Evolutionary conservation across 805 yeast species (phyloP).

Genomic region (Candida manassasensis): DNA sequence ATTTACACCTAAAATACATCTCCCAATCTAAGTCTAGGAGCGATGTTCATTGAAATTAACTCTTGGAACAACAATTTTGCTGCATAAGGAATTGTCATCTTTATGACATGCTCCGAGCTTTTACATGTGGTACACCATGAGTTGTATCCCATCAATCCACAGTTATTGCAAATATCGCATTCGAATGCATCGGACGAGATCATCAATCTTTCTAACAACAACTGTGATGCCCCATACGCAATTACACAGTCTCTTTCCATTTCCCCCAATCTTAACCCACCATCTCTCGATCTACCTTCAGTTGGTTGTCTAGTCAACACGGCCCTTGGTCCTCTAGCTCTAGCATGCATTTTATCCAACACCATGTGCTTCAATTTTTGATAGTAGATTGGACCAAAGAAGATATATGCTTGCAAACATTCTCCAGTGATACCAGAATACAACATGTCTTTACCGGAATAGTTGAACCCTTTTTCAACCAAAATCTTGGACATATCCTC

Average conservation of each 20-base stretch:
- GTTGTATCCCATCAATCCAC: conserved; percentile 96
- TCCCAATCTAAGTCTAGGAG: conserved; percentile 86
- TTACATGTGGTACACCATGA: conserved; percentile 98
- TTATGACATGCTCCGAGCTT: conserved; percentile 77
- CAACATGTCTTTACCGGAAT: conserved; percentile 96
- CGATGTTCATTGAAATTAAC: conserved; percentile 96
- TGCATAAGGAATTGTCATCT: conserved; percentile 98
- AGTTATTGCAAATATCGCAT: conserved; percentile 87
- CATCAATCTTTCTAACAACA: conserved; percentile 91
- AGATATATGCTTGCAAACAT: conserved; percentile 92
- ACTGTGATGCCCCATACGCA: conserved; percentile 97
- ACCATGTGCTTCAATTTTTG: conserved; percentile 99
- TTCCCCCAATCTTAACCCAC: conserved; percentile 97
- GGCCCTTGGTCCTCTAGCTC: conserved; percentile 99
- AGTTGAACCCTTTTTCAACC: conserved; percentile 86
- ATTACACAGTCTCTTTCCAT: conserved; percentile 99
- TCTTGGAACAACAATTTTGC: conserved; percentile 97
- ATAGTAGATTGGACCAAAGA: conserved; percentile 97
- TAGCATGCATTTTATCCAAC: conserved; percentile 97
- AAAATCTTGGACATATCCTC: conserved; percentile 91
- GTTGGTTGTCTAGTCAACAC: conserved; percentile 97
- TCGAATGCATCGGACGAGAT: conserved; percentile 96
- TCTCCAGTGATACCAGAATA: conserved; percentile 98
- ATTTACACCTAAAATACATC: conserved; percentile 58
- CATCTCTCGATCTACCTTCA: conserved; percentile 98